Evolutionary conservation across 306 rosid genomes (phyloP), one percentile per base, ranked within the genome.

Genomic region (Erythrophleum fordii): DNA sequence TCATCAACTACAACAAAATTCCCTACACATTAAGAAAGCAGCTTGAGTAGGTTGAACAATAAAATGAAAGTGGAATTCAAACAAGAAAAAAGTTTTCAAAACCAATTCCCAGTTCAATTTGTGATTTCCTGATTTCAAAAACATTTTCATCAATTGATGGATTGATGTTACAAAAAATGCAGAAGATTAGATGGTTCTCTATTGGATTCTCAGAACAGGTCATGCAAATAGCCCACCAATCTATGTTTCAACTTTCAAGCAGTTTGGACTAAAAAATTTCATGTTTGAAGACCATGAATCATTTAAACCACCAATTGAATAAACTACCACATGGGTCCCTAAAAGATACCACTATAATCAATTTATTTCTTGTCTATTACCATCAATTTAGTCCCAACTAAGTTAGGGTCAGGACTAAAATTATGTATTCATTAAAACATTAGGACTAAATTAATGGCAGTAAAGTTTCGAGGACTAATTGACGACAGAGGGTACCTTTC

Each of bases 1-100:
- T 84, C 93, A 77, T 95, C 99, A 45, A 84, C 97, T 55, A 95
- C 92, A 56, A 95, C 98, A 22, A 86, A 95, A 84, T 90, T 95
- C 70, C 98, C 99, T 93, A 84, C 81, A 79, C 52, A 77, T 65
- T 29, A 66, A 82, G 18, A 82, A 78, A 72, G 56, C 41, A 65
- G 28, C 45, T 46, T 31, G 23, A 17, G 59, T 55, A 55, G 16
- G 69, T 53, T 52, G 22, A 76, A 65, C 52, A 76, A 45, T 52
- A 45, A 69, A 42, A 34, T 77, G 31, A 31, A 28, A 22, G 29
- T 25, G 13, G 16, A 17, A 55, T 46, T 28, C 41, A 55, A 62
- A 39, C 44, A 62, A 85, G 31, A 52, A n/a, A 8, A n/a, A 3
- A 49, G 52, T n/a, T 76, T 55, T 52, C 56, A 62, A 78, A 69